Base-by-base conservation (phyloP, 192 early-diverging fungal genomes). In the Lobosporangium transversale region DNA sequence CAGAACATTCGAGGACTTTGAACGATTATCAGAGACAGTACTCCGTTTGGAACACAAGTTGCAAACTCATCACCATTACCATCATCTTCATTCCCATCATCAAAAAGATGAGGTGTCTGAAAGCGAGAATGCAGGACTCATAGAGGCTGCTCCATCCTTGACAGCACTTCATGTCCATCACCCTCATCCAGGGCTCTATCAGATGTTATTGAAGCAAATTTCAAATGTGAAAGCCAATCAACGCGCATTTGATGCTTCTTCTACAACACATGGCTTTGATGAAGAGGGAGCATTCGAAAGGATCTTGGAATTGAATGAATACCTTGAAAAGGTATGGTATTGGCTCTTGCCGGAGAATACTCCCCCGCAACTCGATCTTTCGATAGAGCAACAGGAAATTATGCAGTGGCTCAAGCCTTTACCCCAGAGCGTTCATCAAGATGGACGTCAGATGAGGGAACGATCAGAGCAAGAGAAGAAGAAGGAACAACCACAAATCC, bases 161-260 rank as follows among this genome's bases (percentile, higher is more conserved):
- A 62, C 30, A 17, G 53, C 64, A 9, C 59, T 76, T 23, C 21
- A 30, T 9, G 57, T 76, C 23, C 57, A 51, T 31, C 73, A 76
- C 30, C 73, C 73, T 23, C 45, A 62, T 31, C 58, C 73, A 9
- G 58, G 65, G 17, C 23, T 76, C 2, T 62, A 51, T 11, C 63
- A 67, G 3, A 24, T 59, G 15, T n/a, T 76, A 11, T 21, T 76
- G 47, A 66, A 67, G n/a, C 57, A 66, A 37, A 32, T 76, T 53
- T 76, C 73, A 5, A 66, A 54, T 9, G 73, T 54, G 29, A 66
- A 66, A 20, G 73, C 73, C 53, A 76, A 76, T 32, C 73, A 76
- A 45, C 73, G 73, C 17, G 73, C 73, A 0, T 76, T 76, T 45
- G 59, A 76, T 67, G 73, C 73, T n/a, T 76, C 73, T 0, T 54